Base-by-base conservation (phyloP, 2,329 filamentous ascomycete species). In the Helicocarpus griseus region DNA sequence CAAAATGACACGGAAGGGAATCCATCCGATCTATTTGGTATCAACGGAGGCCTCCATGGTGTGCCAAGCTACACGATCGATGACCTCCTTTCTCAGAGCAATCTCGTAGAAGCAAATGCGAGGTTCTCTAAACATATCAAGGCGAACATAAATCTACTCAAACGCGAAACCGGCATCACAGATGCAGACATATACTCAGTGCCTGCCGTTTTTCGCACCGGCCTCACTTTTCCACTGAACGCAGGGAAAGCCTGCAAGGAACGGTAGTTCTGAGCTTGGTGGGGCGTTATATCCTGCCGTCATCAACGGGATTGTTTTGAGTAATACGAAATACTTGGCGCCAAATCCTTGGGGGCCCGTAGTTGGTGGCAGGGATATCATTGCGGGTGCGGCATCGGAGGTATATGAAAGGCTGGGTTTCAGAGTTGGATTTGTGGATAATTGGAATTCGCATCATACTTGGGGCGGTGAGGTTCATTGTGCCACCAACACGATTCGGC, bases 391-490 rank as follows among this genome's bases (percentile, higher is more conserved):
- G 19, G 49, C 54, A 8, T 40, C 38, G 21, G 44, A 28, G 3
- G 48, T 48, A 9, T 61, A 60, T 51, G 43, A 22, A 5, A 50
- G 52, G 14, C 48, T 55, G 21, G 54, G 54, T 3, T 54, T 56
- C 19, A 39, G 50, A 21, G 55, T 60, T 13, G 43, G 22, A 2
- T 61, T 55, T 49, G 40, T 60, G 13, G 57, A 61, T 50, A 48
- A 60, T 46, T 60, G 50, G 54, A 56, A 53, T 43, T 51, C 56
- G 26, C 59, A 61, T 50, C 59, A 61, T 54, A 48, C 36, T 14
- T 48, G 51, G 29, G 53, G 48, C 5, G 58, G 59, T 1, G 58
- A 61, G 49, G 53, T 61, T n/a, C 58, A 61, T 50, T 61, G 58
- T 35, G 58, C 56, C 2, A 54, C 51, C 9, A 61, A 61, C 48